A percentile compares a stretch with the other conserved stretches of the same genome.
phyloP scores from a whole-genome alignment of 495 filamentous ascomycete genomes.

The Daldinia loculata region DNA sequence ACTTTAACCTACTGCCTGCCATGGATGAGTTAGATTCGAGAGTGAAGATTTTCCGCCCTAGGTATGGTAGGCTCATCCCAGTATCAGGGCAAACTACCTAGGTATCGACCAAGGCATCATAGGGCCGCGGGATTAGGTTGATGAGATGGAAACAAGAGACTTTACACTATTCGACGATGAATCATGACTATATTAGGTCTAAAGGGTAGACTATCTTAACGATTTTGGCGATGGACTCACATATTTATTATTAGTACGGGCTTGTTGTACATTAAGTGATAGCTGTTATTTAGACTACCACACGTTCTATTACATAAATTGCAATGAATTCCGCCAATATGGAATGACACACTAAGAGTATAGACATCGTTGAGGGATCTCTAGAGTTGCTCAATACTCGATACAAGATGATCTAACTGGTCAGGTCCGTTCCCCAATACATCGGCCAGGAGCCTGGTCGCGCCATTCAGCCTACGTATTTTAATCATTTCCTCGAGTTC shows the following conservation, averaged over 20 bases:
- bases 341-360: background rate
- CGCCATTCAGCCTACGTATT: conserved; percentile 60
- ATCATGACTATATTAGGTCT: conserved; percentile 11
- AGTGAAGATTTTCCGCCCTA: background rate
- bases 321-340: conserved; percentile 5
- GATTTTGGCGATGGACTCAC: conserved; percentile 8
- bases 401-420: conserved; percentile 57
- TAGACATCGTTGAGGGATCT: background rate
- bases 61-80: background rate
- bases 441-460: conserved; percentile 56
- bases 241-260: conserved; percentile 5
- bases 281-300: conserved; percentile 12
- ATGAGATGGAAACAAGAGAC: background rate
- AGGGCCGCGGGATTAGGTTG: background rate
- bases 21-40: background rate
- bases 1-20: background rate
- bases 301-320: conserved; percentile 15
- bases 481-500: conserved; percentile 81
- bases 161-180: conserved; percentile 1
- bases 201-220: conserved; percentile 14
- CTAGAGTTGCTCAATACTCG: conserved; percentile 60
- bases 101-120: background rate
- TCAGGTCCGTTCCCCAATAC: conserved; percentile 49
- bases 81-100: background rate
- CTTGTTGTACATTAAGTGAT: conserved; percentile 34